Base-by-base conservation (phyloP, 139 green algal genomes). In the Auxenochlorella pyrenoidosa region DNA sequence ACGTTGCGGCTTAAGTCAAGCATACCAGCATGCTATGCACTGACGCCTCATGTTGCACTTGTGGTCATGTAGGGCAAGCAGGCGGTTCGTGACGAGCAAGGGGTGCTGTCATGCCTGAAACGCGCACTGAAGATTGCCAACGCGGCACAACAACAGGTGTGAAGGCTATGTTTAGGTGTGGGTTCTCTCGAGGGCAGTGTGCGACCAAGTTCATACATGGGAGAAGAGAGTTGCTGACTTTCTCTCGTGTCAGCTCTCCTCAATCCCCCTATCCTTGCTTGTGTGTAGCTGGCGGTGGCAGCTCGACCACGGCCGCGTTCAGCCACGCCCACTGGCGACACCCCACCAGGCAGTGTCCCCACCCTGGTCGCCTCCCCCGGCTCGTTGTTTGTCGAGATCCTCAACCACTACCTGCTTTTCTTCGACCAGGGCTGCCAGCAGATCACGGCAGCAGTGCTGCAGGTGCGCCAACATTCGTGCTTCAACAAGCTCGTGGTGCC, bases 381-480 rank as follows among this genome's bases (percentile, higher is more conserved):
- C 28, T 94, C 41, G 24, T 90, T 97, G 70, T 97, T 97, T 87
- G 91, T 97, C 30, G 96, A 98, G 85, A 94, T 98, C 77, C 86
- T 98, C 28, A 96, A 97, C 88, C 91, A 95, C 36, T 98, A 97
- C 87, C 79, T 96, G 19, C 94, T 91, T 75, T 96, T 95, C 88
- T 95, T 94, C 59, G 88, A 93, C 28, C 59, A 86, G 85, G 91
- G 93, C 83, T 47, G 84, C n/a, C 90, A 79, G 89, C 92, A 79
- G 24, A 41, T 44, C 38, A 32, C 30, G 40, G 21, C 44, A 3
- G 65, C 24, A 1, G 75, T 81, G 43, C 75, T 81, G 43, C 75
- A 80, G 73, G 73, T 80, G 73, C 24, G 73, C 38, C n/a, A 32
- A 2, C 24, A 54, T 54, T 51, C 6, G 26, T 47, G 16, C 43